Conservation (phyloP, 441 rosid species). For the Codiaeum variegatum region DNA sequence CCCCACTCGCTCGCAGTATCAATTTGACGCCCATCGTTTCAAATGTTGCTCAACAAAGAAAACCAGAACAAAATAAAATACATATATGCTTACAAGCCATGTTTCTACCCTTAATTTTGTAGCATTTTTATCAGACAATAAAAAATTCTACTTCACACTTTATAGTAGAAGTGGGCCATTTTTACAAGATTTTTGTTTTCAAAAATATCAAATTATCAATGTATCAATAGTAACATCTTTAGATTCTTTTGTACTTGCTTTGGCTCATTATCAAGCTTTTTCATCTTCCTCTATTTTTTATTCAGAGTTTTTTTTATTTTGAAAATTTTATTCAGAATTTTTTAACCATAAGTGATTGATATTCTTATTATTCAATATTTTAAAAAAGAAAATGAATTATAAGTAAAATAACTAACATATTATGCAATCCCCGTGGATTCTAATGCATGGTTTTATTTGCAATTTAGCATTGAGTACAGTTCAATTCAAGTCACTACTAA, state of each 20-base stretch:
- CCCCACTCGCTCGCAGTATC: too few species aligned
- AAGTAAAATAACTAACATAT: too few species aligned
- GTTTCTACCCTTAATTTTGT: background rate
- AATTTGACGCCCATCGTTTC: background rate
- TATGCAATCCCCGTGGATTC: too few species aligned
- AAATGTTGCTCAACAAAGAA: background rate
- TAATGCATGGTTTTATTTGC: too few species aligned
- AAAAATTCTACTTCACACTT: background rate
- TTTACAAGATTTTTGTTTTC: background rate
- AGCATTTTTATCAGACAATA: background rate
- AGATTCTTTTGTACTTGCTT: slow-evolving; percentile 5
- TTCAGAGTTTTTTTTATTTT: too few species aligned
- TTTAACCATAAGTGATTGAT: too few species aligned
- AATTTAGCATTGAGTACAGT: too few species aligned
- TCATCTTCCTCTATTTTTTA: background rate
- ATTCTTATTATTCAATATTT: too few species aligned
- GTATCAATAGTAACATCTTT: background rate
- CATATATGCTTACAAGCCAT: background rate
- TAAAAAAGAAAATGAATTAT: too few species aligned
- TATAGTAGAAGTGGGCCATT: slow-evolving; percentile 3
- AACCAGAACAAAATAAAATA: background rate
- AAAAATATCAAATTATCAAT: background rate
- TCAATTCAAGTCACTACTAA: too few species aligned
- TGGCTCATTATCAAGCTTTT: background rate
- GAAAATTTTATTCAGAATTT: too few species aligned